Evolutionary conservation across 129 eudicot genomes (phyloP).

Genomic region (Lactuca saligna): DNA sequence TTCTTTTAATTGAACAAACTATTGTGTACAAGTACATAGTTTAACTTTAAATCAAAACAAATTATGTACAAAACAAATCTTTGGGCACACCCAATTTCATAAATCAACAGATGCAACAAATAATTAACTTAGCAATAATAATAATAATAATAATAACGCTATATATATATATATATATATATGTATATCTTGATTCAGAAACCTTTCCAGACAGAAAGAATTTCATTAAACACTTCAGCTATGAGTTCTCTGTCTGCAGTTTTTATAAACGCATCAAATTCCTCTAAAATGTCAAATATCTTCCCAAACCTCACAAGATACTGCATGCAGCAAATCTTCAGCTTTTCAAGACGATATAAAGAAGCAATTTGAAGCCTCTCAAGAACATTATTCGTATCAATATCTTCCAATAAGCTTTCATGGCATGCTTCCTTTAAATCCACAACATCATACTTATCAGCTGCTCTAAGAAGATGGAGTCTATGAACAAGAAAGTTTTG

Average conservation of each 20-base stretch:
- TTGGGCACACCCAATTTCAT: conserved; percentile 29
- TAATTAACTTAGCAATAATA: conserved; percentile 10
- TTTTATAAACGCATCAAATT: conserved; percentile 60
- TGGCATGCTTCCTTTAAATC: conserved; percentile 94
- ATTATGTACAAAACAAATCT: conserved; percentile 43
- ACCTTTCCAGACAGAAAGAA: conserved; percentile 94
- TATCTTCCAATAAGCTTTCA: conserved; percentile 78
- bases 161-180: conserved; percentile 11
- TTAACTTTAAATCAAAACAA: conserved; percentile 24
- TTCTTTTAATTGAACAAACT: conserved; percentile 30
- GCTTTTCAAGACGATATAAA: conserved; percentile 63
- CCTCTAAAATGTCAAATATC: conserved; percentile 79
- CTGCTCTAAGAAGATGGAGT: conserved; percentile 78
- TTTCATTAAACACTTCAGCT: conserved; percentile 74
- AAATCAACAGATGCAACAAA: conserved; percentile 23
- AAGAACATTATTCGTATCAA: conserved; percentile 77
- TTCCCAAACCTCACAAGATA: conserved; percentile 92
- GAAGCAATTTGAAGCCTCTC: conserved; percentile 87
- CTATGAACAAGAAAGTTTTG: conserved; percentile 69
- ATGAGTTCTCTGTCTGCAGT: conserved; percentile 85
- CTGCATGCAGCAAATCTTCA: conserved; percentile 77
- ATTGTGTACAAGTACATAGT: conserved; percentile 43
- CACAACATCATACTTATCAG: conserved; percentile 78
- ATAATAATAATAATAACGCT: not conserved
- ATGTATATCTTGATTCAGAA: conserved; percentile 48